These are phyloP conservation scores for Colletotrichum euphorbiae DNA, from an alignment of 2,329 filamentous ascomycete genomes.

Conservation along the genomic window DNA sequence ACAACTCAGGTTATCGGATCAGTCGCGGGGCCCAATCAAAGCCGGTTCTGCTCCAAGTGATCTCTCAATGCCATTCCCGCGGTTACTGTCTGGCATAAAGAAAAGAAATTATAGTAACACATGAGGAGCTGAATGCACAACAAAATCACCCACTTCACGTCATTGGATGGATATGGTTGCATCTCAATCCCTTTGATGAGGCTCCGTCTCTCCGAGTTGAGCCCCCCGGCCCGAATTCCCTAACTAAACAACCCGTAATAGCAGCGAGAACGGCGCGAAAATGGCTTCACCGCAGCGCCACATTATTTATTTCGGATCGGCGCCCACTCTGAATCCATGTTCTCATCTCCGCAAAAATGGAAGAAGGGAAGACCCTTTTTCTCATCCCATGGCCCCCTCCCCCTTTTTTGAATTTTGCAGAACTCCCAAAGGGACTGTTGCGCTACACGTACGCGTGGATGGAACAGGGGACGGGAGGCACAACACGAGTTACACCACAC, in stretches of 20 bases:
- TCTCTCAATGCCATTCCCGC: background rate
- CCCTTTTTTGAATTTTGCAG: background rate
- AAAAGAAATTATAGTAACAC: too few relatives aligned
- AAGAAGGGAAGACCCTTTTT: conserved; percentile 4
- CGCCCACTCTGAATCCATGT: background rate
- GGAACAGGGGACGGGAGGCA: background rate
- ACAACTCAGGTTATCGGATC: too few relatives aligned
- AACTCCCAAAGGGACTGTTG: conserved; percentile 3
- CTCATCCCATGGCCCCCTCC: background rate
- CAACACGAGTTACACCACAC: too few relatives aligned
- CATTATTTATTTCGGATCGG: background rate
- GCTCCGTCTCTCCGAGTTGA: background rate
- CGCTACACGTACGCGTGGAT: conserved; percentile 2
- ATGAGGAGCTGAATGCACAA: too few relatives aligned
- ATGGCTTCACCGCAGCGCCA: background rate
- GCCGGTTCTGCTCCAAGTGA: background rate
- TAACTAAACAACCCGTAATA: too few relatives aligned
- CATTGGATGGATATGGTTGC: too few relatives aligned
- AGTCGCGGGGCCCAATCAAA: too few relatives aligned
- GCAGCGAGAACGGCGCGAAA: too few relatives aligned
- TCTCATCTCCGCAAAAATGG: background rate
- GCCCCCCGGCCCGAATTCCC: background rate
- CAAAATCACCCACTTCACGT: too few relatives aligned
- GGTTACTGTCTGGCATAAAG: background rate
- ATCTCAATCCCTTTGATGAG: background rate